These are phyloP conservation scores for Bombardia bombarda DNA, from an alignment of 495 filamentous ascomycete species.

Conservation along the genomic window DNA sequence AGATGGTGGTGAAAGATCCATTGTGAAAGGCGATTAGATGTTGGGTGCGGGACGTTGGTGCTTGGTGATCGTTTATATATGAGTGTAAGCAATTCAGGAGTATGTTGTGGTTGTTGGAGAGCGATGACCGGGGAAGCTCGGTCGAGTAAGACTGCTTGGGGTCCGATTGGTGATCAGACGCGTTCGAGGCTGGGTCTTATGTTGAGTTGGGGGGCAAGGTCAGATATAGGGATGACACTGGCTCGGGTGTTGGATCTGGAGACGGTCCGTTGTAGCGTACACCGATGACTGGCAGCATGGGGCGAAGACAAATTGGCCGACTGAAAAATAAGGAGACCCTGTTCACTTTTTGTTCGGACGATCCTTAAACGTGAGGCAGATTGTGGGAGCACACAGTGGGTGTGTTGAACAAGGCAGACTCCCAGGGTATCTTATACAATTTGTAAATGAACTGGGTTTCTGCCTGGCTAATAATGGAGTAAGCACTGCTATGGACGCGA, in stretches of 20 bases:
- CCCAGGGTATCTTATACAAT: constrained; percentile 25
- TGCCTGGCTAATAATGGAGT: constrained; percentile 30
- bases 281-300: constrained; percentile 3
- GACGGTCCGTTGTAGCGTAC: constrained; percentile 8
- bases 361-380: constrained; percentile 16
- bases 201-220: constrained; percentile 13
- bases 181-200: constrained; percentile 8
- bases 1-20: constrained; percentile 42
- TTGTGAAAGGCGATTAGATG: constrained; percentile 14
- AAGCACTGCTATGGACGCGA: constrained; percentile 12
- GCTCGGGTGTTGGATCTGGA: constrained; percentile 12
- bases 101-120: constrained; percentile 14
- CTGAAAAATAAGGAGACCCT: constrained; percentile 1
- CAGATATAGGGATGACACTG: constrained; percentile 19
- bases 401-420: constrained; percentile 20
- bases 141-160: constrained; percentile 12
- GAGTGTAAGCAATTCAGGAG: constrained; percentile 4
- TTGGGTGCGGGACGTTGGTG: constrained; percentile 12
- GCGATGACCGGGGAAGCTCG: constrained; percentile 12
- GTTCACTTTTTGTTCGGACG: constrained; percentile 2
- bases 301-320: constrained; percentile 5
- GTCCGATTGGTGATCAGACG: constrained; percentile 25
- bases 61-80: constrained; percentile 18
- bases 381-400: constrained; percentile 15
- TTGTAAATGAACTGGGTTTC: constrained; percentile 17